Percentiles rank a stretch among this genome's conserved stretches.
Evolutionary conservation across 1,284 basidiomycete species (phyloP).

Genomic region (Ceraceosorus guamensis): DNA sequence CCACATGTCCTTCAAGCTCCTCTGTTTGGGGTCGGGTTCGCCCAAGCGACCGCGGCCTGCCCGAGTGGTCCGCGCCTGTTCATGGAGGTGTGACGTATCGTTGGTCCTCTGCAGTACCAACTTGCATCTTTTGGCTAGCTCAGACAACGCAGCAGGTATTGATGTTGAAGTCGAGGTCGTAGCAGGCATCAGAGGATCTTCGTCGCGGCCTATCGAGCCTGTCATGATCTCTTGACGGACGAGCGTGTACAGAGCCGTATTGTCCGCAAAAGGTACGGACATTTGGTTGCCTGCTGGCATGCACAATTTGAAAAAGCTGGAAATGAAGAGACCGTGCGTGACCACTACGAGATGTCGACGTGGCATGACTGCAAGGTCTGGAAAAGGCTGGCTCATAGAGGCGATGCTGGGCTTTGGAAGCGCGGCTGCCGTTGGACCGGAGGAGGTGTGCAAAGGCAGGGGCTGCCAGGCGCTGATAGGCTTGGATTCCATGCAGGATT

Average conservation of each 20-base stretch:
- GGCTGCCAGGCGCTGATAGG: too few species aligned
- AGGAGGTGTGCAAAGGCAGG: too few species aligned
- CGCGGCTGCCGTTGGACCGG: slow-evolving; percentile 15
- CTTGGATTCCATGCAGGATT: too few species aligned
- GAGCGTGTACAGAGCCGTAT: not conserved
- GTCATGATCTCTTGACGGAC: too few species aligned
- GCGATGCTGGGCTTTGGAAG: too few species aligned
- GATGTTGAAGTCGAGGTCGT: too few species aligned
- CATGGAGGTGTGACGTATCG: too few species aligned
- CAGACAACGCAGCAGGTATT: too few species aligned
- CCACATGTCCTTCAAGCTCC: not conserved
- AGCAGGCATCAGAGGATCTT: too few species aligned
- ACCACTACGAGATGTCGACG: slow-evolving; percentile 38
- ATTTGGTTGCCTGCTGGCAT: not conserved
- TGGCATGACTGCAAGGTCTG: too few species aligned
- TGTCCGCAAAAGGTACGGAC: not conserved
- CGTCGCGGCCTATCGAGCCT: too few species aligned
- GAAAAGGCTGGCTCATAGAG: not conserved
- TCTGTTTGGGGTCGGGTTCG: not conserved
- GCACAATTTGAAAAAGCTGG: slow-evolving; percentile 22
- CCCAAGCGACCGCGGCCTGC: not conserved
- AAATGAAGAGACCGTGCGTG: slow-evolving; percentile 42
- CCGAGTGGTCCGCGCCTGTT: not conserved
- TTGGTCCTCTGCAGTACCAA: not conserved
- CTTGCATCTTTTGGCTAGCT: too few species aligned